A percentile compares a stretch with the other conserved stretches of the same genome.
These are phyloP conservation scores for Cymodocea nodosa DNA, from an alignment of 116 monocot genomes.

Conservation along the genomic window DNA sequence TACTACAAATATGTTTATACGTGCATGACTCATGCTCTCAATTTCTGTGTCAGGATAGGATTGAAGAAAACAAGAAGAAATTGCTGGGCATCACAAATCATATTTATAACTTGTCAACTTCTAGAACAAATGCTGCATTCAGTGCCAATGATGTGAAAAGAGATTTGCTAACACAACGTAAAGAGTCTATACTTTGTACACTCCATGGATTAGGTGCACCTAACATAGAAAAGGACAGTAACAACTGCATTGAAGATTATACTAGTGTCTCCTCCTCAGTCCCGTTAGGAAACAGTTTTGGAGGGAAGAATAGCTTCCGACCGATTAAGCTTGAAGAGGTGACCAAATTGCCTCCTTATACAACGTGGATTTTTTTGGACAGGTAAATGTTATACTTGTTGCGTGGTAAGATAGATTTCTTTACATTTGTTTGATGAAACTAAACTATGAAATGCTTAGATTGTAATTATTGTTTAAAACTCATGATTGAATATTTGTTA, in stretches of 20 bases:
- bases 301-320: constrained; percentile 51
- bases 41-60: constrained; percentile 45
- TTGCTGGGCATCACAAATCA: constrained; percentile 44
- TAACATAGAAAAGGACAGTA: constrained; percentile 45
- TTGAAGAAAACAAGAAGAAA: constrained; percentile 81
- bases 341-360: constrained; percentile 80
- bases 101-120: constrained; percentile 37
- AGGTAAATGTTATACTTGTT: constrained; percentile 30
- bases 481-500: too few relatives aligned
- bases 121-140: constrained; percentile 20
- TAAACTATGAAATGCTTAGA: too few relatives aligned
- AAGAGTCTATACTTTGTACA: constrained; percentile 53
- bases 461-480: too few relatives aligned
- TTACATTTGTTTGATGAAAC: too few relatives aligned
- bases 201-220: constrained; percentile 41
- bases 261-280: constrained; percentile 41
- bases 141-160: constrained; percentile 16
- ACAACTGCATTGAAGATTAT: constrained; percentile 56
- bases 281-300: constrained; percentile 54
- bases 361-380: constrained; percentile 97
- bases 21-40: too few relatives aligned
- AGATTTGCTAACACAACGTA: constrained; percentile 66
- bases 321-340: constrained; percentile 70
- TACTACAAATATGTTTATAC: background rate
- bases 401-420: too few relatives aligned